Evolutionary conservation across 148 eudicot species (phyloP), one percentile per base, ranked within the genome.

Genomic region (Persicaria tinctoria): DNA sequence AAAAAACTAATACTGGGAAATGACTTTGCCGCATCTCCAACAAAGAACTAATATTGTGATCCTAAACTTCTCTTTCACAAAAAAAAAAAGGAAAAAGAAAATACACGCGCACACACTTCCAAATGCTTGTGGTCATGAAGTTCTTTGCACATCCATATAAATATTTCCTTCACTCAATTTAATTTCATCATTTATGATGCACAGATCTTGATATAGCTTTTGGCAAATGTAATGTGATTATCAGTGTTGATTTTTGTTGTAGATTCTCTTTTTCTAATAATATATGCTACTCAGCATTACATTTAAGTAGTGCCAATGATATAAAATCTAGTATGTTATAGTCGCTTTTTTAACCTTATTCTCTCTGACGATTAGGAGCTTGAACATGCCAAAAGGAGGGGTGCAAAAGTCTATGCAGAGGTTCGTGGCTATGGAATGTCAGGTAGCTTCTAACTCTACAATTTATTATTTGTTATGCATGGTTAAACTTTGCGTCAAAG

Each of bases 381-480:
- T 68, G 89, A 88, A 77, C 98, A 94, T 84, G 98, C 98, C 49
- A 87, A 78, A 79, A 82, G 83, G 72, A 85, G 98, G 48, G 97
- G 92, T 78, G 97, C 98, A 69, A 94, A 90, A 80, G 75, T 92
- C 13, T 94, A 94, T 78, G 97, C 96, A 68, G 98, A 94, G 81
- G 77, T 94, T 70, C 84, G 92, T 70, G 97, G 98, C 63, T 94
- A 92, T 79, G 98, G 97, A 79, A 92, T 88, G 90, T 93, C 98
- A 89, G 97, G 98, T 93, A 56, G 32, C 60, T 77, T 20, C 79
- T 50, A n/a, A 73, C 55, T 18, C 51, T 5, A 38, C 8, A 14
- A 12, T 13, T 17, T 44, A 5, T 8, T 13, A 41, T 41, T 5
- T 38, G 46, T 27, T 32, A 32, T 32, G 2, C 48, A 38, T 66